These are phyloP conservation scores for Ceriops zippeliana DNA, from an alignment of 345 rosid genomes.

Conservation along the genomic window DNA sequence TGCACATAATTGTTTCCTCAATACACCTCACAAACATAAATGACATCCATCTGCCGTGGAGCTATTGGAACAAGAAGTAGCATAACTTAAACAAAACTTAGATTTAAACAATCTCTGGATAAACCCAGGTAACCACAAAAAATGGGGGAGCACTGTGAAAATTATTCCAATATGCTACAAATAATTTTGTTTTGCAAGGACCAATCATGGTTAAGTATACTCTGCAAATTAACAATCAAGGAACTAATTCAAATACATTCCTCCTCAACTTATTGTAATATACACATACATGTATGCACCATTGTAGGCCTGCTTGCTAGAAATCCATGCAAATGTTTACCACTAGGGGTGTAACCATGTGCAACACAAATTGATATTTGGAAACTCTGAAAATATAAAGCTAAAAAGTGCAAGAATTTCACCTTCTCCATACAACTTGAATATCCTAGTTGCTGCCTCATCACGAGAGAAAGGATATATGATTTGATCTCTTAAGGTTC, in stretches of 20 bases:
- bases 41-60: background rate
- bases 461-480: constrained; percentile 89
- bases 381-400: background rate
- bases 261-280: too few relatives aligned
- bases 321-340: too few relatives aligned
- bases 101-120: background rate
- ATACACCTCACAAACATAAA: background rate
- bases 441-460: constrained; percentile 62
- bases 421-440: constrained; percentile 56
- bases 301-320: too few relatives aligned
- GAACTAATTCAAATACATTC: background rate
- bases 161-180: background rate
- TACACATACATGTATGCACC: too few relatives aligned
- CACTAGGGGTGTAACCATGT: too few relatives aligned
- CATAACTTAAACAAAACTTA: background rate
- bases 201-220: background rate
- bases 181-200: background rate
- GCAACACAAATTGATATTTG: background rate
- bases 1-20: background rate
- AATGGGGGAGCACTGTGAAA: background rate
- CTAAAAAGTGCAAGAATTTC: constrained; percentile 14
- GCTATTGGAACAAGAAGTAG: background rate
- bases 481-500: constrained; percentile 96
- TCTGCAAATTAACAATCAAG: background rate
- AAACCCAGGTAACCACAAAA: too few relatives aligned